Conservation (phyloP, 2,329 filamentous ascomycete species). For the Fusarium scirpi region DNA sequence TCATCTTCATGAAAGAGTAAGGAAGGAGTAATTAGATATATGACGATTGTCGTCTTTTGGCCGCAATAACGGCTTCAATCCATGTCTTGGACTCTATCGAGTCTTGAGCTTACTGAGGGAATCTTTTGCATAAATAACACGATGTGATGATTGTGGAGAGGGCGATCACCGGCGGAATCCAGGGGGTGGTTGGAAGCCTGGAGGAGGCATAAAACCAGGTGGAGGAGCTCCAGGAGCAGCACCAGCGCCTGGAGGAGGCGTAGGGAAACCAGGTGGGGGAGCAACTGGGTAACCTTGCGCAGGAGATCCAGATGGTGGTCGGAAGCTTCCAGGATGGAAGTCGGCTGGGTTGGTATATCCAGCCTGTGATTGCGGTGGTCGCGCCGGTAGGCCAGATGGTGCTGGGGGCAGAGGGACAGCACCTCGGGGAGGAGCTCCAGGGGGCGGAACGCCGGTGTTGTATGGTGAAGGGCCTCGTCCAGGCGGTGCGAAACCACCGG, state of each 20-base stretch:
- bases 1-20: slow-evolving; percentile 17
- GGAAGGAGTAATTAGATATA: slow-evolving; percentile 40
- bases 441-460: slow-evolving; percentile 45
- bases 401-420: slow-evolving; percentile 60
- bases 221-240: slow-evolving; percentile 54
- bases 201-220: slow-evolving; percentile 57
- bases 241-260: slow-evolving; percentile 51
- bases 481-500: slow-evolving; percentile 55
- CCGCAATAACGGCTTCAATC: slow-evolving; percentile 34
- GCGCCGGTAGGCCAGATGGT: slow-evolving; percentile 63
- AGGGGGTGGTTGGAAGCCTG: slow-evolving; percentile 61
- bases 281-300: slow-evolving; percentile 55
- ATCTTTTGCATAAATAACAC: slow-evolving; percentile 21
- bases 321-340: slow-evolving; percentile 60
- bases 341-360: slow-evolving; percentile 62
- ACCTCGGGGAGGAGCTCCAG: slow-evolving; percentile 47
- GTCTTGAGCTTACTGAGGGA: slow-evolving; percentile 32
- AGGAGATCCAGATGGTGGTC: slow-evolving; percentile 54
- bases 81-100: slow-evolving; percentile 24
- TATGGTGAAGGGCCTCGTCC: slow-evolving; percentile 53
- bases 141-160: slow-evolving; percentile 25
- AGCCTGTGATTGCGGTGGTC: slow-evolving; percentile 61
- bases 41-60: slow-evolving; percentile 28
- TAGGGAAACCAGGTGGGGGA: slow-evolving; percentile 57
- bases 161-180: slow-evolving; percentile 55